Conservation (phyloP, 352 stramenopile genomes). For the Globisporangium polare region DNA sequence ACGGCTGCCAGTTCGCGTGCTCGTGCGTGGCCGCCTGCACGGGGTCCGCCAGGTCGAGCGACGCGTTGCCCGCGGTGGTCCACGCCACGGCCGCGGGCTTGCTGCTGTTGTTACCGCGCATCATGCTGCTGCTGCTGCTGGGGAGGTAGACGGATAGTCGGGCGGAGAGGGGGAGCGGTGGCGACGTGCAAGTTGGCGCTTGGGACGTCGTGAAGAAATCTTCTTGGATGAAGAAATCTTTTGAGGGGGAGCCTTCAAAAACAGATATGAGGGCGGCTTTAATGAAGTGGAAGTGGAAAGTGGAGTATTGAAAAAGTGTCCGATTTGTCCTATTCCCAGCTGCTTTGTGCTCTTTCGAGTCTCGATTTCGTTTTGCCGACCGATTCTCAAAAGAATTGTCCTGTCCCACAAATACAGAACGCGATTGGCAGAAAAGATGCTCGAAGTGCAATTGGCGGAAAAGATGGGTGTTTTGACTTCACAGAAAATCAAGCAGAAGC, state of each 20-base stretch:
- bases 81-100: constrained; percentile 58
- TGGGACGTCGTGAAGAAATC: constrained; percentile 3
- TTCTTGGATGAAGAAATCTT: constrained; percentile 8
- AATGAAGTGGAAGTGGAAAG: no score
- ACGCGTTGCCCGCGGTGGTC: constrained; percentile 55
- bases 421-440: no score
- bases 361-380: no score
- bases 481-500: no score
- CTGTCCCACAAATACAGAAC: no score
- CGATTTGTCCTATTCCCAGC: no score
- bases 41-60: constrained; percentile 30
- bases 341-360: no score
- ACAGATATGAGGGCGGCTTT: no score
- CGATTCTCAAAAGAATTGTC: no score
- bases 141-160: not conserved
- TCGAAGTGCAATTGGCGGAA: no score
- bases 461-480: no score
- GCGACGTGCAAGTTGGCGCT: not conserved
- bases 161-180: not conserved
- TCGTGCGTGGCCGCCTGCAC: constrained; percentile 33
- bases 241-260: not conserved
- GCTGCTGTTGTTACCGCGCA: constrained; percentile 16
- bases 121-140: constrained; percentile 1
- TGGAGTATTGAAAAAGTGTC: no score
- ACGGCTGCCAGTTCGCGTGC: constrained; percentile 71